phyloP scores from a whole-genome alignment of 441 rosid genomes.

The Populus hybrid region DNA sequence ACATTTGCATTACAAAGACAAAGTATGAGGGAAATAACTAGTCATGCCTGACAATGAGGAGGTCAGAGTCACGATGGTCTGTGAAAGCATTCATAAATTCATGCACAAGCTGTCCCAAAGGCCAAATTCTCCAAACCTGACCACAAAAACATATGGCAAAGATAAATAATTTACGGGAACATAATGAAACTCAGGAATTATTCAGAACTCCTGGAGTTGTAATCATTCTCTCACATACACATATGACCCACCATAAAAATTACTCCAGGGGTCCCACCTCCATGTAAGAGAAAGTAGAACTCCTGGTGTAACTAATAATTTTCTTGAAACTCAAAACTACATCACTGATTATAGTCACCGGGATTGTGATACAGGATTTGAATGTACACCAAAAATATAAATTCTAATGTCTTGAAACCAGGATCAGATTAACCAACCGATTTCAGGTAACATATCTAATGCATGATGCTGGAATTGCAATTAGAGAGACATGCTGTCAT shows the following conservation, averaged over 20 bases:
- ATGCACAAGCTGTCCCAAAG: conserved; percentile 72
- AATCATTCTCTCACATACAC: too few relatives aligned
- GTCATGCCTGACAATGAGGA: conserved; percentile 79
- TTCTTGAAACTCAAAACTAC: too few relatives aligned
- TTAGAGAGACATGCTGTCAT: too few relatives aligned
- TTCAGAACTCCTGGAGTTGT: too few relatives aligned
- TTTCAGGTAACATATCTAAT: background rate
- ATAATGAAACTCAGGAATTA: background rate
- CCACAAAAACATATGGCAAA: conserved; percentile 20
- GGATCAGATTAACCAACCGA: background rate
- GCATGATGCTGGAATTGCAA: background rate
- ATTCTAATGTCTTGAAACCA: background rate
- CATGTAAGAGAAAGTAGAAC: too few relatives aligned
- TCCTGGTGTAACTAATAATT: too few relatives aligned
- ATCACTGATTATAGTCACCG: background rate
- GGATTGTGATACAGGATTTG: too few relatives aligned
- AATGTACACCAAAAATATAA: background rate
- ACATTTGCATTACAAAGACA: conserved; percentile 3
- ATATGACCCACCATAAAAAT: too few relatives aligned
- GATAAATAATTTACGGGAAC: background rate
- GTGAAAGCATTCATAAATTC: conserved; percentile 95
- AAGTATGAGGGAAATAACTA: conserved; percentile 10
- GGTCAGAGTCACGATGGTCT: conserved; percentile 96
- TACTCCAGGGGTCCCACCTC: too few relatives aligned
- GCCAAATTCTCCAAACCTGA: conserved; percentile 94